phyloP scores from a whole-genome alignment of 495 filamentous ascomycete species.

The Bathelium albidoporum region DNA sequence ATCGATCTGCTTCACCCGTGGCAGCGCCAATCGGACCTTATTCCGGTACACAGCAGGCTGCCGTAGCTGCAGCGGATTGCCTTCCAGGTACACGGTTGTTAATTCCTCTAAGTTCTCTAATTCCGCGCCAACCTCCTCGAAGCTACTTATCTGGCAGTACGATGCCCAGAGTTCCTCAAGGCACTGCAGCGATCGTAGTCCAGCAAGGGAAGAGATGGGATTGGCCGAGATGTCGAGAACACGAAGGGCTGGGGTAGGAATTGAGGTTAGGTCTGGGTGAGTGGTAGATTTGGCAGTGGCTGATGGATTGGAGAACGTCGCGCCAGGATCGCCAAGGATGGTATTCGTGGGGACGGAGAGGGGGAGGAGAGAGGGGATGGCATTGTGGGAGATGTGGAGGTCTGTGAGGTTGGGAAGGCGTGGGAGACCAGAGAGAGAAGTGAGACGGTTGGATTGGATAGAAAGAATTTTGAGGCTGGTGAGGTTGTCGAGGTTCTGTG shows the following conservation, averaged over 20 bases:
- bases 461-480: constrained; percentile 78
- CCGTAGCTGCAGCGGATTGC: constrained; percentile 75
- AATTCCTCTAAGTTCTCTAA: constrained; percentile 67
- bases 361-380: constrained; percentile 65
- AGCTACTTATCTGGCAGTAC: constrained; percentile 68
- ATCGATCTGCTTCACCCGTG: constrained; percentile 86
- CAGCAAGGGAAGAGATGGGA: constrained; percentile 61
- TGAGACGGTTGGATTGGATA: constrained; percentile 95
- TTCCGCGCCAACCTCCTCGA: constrained; percentile 74
- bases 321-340: constrained; percentile 84
- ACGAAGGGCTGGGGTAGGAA: constrained; percentile 41
- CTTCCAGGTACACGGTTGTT: constrained; percentile 94
- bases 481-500: constrained; percentile 54
- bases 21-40: constrained; percentile 80
- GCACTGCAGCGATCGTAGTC: constrained; percentile 54
- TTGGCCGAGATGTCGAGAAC: constrained; percentile 90
- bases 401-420: constrained; percentile 76
- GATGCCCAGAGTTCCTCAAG: constrained; percentile 94
- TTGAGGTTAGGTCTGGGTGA: neutral
- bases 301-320: constrained; percentile 63
- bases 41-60: constrained; percentile 76
- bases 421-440: constrained; percentile 62
- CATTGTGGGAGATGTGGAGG: constrained; percentile 96
- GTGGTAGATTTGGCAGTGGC: constrained; percentile 34
- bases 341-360: constrained; percentile 51